Evolutionary conservation across 2,329 filamentous ascomycete species (phyloP).

Genomic region (Blastomyces silverae): DNA sequence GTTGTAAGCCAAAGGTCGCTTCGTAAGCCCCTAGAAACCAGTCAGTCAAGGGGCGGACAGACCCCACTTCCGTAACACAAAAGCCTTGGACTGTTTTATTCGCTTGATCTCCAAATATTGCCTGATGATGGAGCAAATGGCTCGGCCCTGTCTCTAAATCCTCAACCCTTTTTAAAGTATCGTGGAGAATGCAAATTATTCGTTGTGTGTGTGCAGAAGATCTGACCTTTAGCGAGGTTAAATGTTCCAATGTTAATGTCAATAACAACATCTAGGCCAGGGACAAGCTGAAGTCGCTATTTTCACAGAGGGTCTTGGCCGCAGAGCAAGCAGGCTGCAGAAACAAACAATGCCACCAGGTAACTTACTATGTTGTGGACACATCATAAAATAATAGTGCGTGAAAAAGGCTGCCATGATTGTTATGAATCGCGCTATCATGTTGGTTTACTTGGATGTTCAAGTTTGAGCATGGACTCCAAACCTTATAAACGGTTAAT

Average conservation of each 20-base stretch:
- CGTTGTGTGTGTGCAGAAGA: neutral
- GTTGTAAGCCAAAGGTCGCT: neutral
- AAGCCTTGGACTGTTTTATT: neutral
- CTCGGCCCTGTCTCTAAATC: neutral
- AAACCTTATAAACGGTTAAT: conserved; percentile 9
- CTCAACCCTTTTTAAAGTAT: neutral
- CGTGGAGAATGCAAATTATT: neutral
- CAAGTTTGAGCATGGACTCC: neutral
- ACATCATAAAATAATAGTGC: neutral
- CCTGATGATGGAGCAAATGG: neutral
- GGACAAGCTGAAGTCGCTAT: neutral
- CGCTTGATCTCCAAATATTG: neutral
- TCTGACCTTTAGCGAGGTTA: neutral
- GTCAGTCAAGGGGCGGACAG: neutral
- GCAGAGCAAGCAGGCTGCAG: neutral
- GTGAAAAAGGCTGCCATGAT: too few relatives aligned
- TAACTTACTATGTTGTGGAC: neutral
- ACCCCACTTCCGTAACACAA: neutral
- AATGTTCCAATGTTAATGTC: neutral
- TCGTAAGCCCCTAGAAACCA: neutral
- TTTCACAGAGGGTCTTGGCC: neutral
- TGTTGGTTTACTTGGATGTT: neutral
- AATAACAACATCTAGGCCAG: neutral
- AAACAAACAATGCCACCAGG: neutral
- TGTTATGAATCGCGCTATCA: too few relatives aligned